Base-by-base conservation (phyloP, 2,329 filamentous ascomycete genomes). In the Fonsecaea monophora region DNA sequence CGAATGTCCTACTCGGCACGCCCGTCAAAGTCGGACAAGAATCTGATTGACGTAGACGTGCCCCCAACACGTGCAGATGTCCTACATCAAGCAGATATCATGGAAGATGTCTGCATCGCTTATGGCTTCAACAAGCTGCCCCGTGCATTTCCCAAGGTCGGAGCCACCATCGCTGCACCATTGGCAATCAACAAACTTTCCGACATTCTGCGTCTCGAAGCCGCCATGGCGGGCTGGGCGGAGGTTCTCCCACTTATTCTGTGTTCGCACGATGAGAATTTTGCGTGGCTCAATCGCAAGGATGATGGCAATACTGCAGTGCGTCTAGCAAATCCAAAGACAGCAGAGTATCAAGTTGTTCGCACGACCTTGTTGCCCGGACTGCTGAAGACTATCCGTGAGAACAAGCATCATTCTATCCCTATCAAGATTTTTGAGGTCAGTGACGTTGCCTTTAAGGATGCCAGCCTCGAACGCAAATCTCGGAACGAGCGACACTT, bases 211-310 rank as follows among this genome's bases (percentile, higher is more conserved):
- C 90, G 95, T 62, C 82, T 89, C 62, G 95, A 99, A 79, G 87
- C 91, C 59, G 94, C 94, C 62, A 95, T 97, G 88, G 90, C 94
- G 5, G 95, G 95, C 67, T 99, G 95, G 95, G 90, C 88, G 63
- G 95, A 99, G 82, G 94, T 97, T 64, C 90, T 99, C 87, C 94
- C 95, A 32, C 85, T 99, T 34, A 98, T 97, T 73, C 87, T 99
- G 63, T 99, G 95, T 85, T 96, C 92, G 54, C 93, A 97, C 78
- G 94, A 98, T 76, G 95, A 99, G 85, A 99, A 99, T 83, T 99
- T 98, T 78, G 90, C 86, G 67, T 97, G 92, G 91, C 84, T 99
- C 60, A 97, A 97, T 82, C 90, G 93, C 76, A 89, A 89, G 76
- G 94, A 97, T 73, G 91, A 96, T 74, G 92, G 92, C 70, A 89